phyloP scores from a whole-genome alignment of 805 yeast species.

The Candida nanaspora region DNA sequence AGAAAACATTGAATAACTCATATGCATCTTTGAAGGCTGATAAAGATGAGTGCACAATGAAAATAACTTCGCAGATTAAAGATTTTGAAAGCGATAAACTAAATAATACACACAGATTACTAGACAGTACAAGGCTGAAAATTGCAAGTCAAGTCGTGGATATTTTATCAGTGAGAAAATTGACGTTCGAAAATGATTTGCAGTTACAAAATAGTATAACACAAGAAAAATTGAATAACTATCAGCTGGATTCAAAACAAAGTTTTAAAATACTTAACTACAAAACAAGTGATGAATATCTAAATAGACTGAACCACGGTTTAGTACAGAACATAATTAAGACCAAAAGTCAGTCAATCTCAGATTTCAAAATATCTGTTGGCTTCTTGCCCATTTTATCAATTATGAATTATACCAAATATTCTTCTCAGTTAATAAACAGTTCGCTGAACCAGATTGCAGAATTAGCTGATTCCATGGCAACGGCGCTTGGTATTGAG shows the following conservation, averaged over 20 bases:
- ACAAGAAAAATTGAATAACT: background rate
- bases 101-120: slow-evolving; percentile 1
- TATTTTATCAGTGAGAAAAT: background rate
- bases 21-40: too few species aligned
- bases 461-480: slow-evolving; percentile 9
- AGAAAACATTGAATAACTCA: background rate
- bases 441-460: slow-evolving; percentile 14
- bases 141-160: background rate
- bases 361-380: slow-evolving; percentile 9
- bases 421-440: slow-evolving; percentile 14
- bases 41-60: too few species aligned
- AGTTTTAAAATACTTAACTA: background rate
- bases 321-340: slow-evolving; percentile 4
- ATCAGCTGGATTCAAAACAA: too few species aligned
- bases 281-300: slow-evolving; percentile 3
- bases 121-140: background rate
- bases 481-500: slow-evolving; percentile 10
- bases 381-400: slow-evolving; percentile 22
- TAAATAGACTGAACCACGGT: slow-evolving; percentile 9
- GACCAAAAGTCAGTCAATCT: background rate
- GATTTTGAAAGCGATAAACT: background rate
- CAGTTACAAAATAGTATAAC: background rate
- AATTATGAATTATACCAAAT: slow-evolving; percentile 10
- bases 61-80: background rate
- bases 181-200: background rate